Percentiles rank a stretch among this genome's conserved stretches.
These are phyloP conservation scores for Aspergillus thermomutatus DNA, from an alignment of 2,329 filamentous ascomycete species.

Conservation along the genomic window DNA sequence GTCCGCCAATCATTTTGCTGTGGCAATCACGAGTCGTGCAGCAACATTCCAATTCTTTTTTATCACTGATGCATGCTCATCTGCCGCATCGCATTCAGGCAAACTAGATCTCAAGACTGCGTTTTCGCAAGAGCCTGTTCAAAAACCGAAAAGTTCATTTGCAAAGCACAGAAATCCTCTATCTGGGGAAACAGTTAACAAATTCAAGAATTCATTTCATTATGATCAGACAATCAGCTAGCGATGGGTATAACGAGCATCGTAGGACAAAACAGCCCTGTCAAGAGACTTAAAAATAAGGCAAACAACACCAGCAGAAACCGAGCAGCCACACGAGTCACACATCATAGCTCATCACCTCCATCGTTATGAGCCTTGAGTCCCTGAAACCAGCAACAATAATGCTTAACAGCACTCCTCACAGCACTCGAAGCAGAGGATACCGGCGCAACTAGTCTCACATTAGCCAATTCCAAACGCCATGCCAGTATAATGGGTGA, in stretches of 20 bases:
- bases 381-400: background rate
- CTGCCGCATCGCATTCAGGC: background rate
- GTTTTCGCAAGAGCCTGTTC: background rate
- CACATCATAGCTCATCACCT: background rate
- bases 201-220: background rate
- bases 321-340: background rate
- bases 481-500: background rate
- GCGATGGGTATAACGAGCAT: background rate
- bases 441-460: conserved; percentile 21
- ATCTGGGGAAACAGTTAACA: background rate
- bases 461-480: background rate
- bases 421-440: conserved; percentile 25
- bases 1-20: too few relatives aligned
- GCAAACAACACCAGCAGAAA: background rate
- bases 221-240: background rate
- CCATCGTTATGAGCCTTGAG: background rate
- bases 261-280: background rate
- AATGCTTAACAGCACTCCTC: conserved; percentile 24
- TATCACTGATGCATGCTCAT: background rate
- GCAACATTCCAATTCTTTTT: too few relatives aligned
- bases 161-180: too few relatives aligned
- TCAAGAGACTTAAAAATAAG: background rate
- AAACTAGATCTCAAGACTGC: background rate
- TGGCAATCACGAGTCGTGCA: background rate
- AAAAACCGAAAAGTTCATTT: too few relatives aligned